A percentile compares a stretch with the other conserved stretches of the same genome.
These are phyloP conservation scores for Suillus variegatus DNA, from an alignment of 768 basidiomycete species.

Conservation along the genomic window DNA sequence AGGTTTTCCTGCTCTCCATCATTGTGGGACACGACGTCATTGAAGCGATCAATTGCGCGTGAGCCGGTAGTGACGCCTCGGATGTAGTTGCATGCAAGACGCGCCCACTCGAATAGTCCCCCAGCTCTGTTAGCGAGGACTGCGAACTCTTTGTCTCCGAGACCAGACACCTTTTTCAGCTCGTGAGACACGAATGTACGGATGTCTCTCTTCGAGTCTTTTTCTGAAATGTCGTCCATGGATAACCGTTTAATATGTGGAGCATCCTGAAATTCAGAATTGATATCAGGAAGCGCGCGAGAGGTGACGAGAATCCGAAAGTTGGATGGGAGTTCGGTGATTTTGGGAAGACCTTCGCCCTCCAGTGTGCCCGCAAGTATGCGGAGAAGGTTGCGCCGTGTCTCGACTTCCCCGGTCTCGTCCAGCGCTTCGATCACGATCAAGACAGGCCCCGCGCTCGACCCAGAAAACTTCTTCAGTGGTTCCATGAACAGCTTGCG, in stretches of 20 bases:
- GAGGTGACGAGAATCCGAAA: slow-evolving; percentile 15
- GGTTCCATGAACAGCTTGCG: slow-evolving; percentile 19
- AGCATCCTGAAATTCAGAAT: too few species aligned
- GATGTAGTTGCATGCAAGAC: slow-evolving; percentile 9
- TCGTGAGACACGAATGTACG: neutral
- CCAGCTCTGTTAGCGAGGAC: neutral
- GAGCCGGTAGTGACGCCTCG: neutral
- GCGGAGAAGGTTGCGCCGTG: slow-evolving; percentile 23
- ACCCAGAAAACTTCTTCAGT: neutral
- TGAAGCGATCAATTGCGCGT: neutral
- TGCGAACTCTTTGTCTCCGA: neutral
- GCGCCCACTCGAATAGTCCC: slow-evolving; percentile 13
- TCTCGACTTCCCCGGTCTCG: slow-evolving; percentile 7
- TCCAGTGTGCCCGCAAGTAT: slow-evolving; percentile 9
- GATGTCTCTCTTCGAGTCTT: neutral
- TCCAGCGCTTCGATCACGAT: slow-evolving; percentile 28
- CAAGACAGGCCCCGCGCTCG: slow-evolving; percentile 21
- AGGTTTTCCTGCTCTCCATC: neutral
- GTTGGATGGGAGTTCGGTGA: slow-evolving; percentile 7
- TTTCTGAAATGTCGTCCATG: neutral
- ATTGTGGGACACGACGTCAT: neutral
- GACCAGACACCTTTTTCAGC: too few species aligned
- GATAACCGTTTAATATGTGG: too few species aligned
- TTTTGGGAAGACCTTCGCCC: neutral
- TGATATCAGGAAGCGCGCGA: slow-evolving; percentile 11